These are phyloP conservation scores for Oxalis stricta DNA, from an alignment of 441 rosid species.

Conservation along the genomic window DNA sequence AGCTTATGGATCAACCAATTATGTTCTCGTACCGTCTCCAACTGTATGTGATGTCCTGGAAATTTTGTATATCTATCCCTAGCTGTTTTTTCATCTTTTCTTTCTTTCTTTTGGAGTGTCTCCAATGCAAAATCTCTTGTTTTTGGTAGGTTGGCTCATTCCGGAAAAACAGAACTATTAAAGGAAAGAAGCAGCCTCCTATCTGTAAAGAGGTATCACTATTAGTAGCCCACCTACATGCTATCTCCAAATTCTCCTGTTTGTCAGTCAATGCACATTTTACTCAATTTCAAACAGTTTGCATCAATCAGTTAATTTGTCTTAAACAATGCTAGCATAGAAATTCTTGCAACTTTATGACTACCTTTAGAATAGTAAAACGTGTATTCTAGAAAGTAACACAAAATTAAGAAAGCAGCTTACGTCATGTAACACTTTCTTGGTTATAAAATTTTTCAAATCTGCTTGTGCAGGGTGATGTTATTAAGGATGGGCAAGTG, in stretches of 20 bases:
- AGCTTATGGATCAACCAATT: constrained; percentile 58
- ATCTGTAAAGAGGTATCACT: constrained; percentile 55
- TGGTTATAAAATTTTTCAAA: not conserved
- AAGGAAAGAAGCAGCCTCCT: constrained; percentile 69
- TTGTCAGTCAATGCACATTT: too few relatives aligned
- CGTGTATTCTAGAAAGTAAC: too few relatives aligned
- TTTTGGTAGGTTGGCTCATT: constrained; percentile 71
- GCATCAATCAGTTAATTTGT: not conserved
- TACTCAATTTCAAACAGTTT: not conserved
- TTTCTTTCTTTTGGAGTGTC: not conserved
- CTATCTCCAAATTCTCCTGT: not conserved
- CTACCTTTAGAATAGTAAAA: not conserved
- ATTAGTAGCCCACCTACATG: not conserved
- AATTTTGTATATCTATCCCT: too few relatives aligned
- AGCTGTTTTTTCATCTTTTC: constrained; percentile 1
- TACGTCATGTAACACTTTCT: constrained; percentile 2
- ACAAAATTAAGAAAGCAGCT: not conserved
- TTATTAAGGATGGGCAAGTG: constrained; percentile 71
- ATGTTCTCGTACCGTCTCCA: constrained; percentile 63
- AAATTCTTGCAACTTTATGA: not conserved
- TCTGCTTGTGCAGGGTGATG: constrained; percentile 48
- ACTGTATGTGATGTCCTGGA: constrained; percentile 28
- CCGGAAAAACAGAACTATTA: constrained; percentile 54
- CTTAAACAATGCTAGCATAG: not conserved
- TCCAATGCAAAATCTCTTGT: constrained; percentile 1